Evolutionary conservation across 2,329 filamentous ascomycete species (phyloP).

Genomic region (Fusarium redolens): DNA sequence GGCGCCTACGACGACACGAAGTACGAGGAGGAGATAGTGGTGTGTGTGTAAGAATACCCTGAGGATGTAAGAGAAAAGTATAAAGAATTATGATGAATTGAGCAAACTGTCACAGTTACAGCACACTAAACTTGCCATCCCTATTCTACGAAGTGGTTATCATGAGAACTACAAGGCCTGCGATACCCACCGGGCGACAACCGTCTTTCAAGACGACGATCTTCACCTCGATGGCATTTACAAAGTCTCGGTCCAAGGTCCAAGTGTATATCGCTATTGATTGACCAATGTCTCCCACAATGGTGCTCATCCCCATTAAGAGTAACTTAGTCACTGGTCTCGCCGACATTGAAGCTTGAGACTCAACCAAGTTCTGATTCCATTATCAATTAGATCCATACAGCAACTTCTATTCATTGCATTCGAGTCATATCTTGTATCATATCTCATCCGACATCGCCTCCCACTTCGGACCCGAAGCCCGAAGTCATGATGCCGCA

Average conservation of each 20-base stretch:
- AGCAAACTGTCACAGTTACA: background rate
- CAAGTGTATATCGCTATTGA: background rate
- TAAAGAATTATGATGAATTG: slow-evolving; percentile 5
- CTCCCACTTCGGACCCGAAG: slow-evolving; percentile 8
- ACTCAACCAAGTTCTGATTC: too few species aligned
- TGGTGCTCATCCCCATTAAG: background rate
- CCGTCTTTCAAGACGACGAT: fast-evolving
- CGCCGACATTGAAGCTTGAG: too few species aligned
- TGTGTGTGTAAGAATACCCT: slow-evolving; percentile 15
- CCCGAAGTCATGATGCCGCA: slow-evolving; percentile 7
- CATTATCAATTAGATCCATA: background rate
- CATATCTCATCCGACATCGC: slow-evolving; percentile 1
- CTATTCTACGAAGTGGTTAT: background rate
- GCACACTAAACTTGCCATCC: fast-evolving
- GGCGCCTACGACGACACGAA: slow-evolving; percentile 52
- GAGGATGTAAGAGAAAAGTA: background rate
- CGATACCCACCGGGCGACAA: too few species aligned
- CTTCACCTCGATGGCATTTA: background rate
- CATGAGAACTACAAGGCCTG: too few species aligned
- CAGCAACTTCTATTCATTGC: fast-evolving
- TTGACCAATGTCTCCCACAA: background rate
- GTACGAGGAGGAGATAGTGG: slow-evolving; percentile 47
- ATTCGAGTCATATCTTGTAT: background rate
- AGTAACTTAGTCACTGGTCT: too few species aligned
- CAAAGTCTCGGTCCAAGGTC: too few species aligned